Conservation (phyloP, 2,329 filamentous ascomycete species). For the Microdochium nivale region DNA sequence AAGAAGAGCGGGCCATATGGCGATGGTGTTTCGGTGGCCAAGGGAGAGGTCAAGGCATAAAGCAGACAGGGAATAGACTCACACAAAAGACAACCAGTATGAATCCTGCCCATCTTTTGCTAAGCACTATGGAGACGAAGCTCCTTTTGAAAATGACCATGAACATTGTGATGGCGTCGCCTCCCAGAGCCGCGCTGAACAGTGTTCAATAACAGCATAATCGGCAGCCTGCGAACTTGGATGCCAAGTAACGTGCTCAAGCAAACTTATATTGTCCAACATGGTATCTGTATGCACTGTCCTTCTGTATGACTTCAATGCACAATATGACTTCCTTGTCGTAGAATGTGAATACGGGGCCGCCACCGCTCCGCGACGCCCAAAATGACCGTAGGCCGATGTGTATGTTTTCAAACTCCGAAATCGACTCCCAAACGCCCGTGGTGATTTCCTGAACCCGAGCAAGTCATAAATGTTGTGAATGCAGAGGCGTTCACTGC, state of each 20-base stretch:
- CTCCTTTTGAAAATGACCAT: too few relatives aligned
- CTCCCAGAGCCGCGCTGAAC: too few relatives aligned
- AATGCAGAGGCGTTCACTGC: neutral
- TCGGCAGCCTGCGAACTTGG: too few relatives aligned
- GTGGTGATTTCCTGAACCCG: neutral
- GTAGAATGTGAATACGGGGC: neutral
- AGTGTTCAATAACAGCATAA: too few relatives aligned
- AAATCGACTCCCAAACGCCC: neutral
- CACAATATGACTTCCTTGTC: neutral
- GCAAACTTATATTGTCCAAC: neutral
- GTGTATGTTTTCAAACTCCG: neutral
- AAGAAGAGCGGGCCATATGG: constrained; percentile 10
- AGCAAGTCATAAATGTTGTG: neutral
- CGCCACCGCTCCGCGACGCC: neutral
- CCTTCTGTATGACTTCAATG: neutral
- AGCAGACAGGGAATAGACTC: neutral
- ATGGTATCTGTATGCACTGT: neutral
- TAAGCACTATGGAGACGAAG: too few relatives aligned
- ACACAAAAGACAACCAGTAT: neutral
- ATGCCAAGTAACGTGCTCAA: neutral
- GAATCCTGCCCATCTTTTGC: too few relatives aligned
- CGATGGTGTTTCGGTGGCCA: neutral
- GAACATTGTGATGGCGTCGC: too few relatives aligned
- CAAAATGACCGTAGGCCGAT: neutral
- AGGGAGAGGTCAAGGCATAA: neutral